Evolutionary conservation across 2,329 filamentous ascomycete species (phyloP).

Genomic region (Dactylellina leptospora): DNA sequence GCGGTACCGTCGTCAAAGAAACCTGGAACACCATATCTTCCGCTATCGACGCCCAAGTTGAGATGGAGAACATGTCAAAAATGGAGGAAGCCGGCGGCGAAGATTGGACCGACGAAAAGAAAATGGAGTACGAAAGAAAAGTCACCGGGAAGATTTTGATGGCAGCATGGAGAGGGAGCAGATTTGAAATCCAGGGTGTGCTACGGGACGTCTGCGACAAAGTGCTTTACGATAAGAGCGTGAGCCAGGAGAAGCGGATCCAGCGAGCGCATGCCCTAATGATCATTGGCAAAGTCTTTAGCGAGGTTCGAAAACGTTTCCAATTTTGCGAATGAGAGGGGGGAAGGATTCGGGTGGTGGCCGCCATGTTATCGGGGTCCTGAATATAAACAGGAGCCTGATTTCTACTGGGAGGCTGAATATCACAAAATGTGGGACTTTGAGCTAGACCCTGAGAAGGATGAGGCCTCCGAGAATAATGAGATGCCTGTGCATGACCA

Average conservation of each 20-base stretch:
- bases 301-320: conserved; percentile 73
- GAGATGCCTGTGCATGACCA: too few species aligned
- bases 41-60: conserved; percentile 95
- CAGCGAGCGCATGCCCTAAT: conserved; percentile 91
- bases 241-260: conserved; percentile 82
- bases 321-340: too few species aligned
- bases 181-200: conserved; percentile 97
- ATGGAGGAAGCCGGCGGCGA: conserved; percentile 93
- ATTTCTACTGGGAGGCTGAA: too few species aligned
- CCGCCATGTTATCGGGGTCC: too few species aligned
- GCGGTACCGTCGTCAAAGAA: conserved; percentile 95
- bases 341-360: too few species aligned
- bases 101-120: conserved; percentile 98
- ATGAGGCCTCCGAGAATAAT: too few species aligned
- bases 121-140: conserved; percentile 90
- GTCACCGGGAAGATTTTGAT: conserved; percentile 98
- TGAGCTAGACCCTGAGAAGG: too few species aligned
- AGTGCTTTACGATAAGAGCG: conserved; percentile 80
- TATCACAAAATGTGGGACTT: too few species aligned
- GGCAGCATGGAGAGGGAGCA: conserved; percentile 93
- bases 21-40: conserved; percentile 98
- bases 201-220: conserved; percentile 92
- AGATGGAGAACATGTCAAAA: conserved; percentile 98
- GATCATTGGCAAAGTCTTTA: conserved; percentile 86
- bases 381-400: too few species aligned